Evolutionary conservation across 176 grass and related monocot genomes (phyloP), one percentile per base, ranked within the genome.

Genomic region (Oryza glumipatula): DNA sequence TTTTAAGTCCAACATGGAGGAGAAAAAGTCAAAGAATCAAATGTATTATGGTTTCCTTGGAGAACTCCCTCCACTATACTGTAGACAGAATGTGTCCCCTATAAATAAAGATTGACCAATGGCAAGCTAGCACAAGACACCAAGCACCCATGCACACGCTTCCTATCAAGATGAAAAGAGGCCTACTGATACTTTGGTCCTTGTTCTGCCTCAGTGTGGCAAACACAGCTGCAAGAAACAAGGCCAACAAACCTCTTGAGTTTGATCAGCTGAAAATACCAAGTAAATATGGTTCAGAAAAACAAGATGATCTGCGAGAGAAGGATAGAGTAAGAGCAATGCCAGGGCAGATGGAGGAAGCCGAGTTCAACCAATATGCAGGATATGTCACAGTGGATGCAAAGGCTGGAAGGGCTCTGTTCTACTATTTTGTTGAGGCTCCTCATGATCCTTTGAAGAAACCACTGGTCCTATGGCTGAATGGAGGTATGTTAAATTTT

Each of bases 381-480:
- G 94, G 94, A 49, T 89, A 93, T 79, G 73, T 96, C 51, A 96
- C 83, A 0, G 88, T 96, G 14, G 77, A 96, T 80, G 72, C 74
- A 72, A 78, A 87, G 23, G 78, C 79, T 24, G 90, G 91, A 68
- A 88, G 88, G 73, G 88, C 91, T 45, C 82, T 96, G 80, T 93
- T 96, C 86, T 95, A 93, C 80, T 96, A 96, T 78, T 96, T 96
- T 73, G 91, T 74, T 52, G 91, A 93, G 83, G 70, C 88, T 60
- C 63, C 61, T 76, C n/a, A 76, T 70, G 76, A 91, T 79, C 54
- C 86, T 60, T 78, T 28, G 14, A 72, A 82, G 24, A 86, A 90
- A 83, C 91, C 94, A 1, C 80, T 96, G 58, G 88, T 93, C 81
- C 72, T 96, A 71, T 96, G 94, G 94, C 80, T 93, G 13, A 96